Evolutionary conservation across 352 stramenopile species (phyloP), one percentile per base, ranked within the genome.

Genomic region (Blastocystis sp.): DNA sequence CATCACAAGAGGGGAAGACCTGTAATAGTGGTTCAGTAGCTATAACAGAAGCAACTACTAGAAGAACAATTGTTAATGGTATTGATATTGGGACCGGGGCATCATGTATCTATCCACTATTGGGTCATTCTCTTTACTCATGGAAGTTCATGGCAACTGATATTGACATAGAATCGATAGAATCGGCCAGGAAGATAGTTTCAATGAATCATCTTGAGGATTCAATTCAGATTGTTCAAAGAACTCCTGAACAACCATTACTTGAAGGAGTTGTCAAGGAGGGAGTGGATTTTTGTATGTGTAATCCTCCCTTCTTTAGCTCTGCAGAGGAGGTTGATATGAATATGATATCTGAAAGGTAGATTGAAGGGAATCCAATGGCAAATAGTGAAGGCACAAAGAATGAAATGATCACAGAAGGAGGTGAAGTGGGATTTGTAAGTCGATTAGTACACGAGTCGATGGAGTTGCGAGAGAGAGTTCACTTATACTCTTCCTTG

Each of bases 251-350:
- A 1, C 58, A 88, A 30, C 62, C 58, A 5, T 22, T 88, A 15
- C 62, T 88, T 24, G 44, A 73, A 5, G 40, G 35, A 35, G n/a
- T 88, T 19, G 48, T n/a, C 11, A 27, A 35, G 19, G 13, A 37
- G 0, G 54, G 17, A 3, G 19, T 77, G 30, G 30, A 11, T n/a
- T 88, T 88, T 42, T 88, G 30, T 33, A 88, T 88, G 53, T 88
- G 77, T 33, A 88, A 88, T n/a, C 77, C 77, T 58, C 77, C 77
- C 27, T 88, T 88, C 51, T 88, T 76, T n/a, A 37, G 33, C n/a
- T 60, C 37, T 37, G 13, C 22, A 13, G 77, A 88, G 15, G 77
- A 88, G n/a, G 54, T 88, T 17, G 0, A 6, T 53, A n/a, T 51
- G 56, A 53, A 7, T 15, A 80, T 2, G 27, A 17, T 3, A n/a